These are phyloP conservation scores for Ophioceras dolichostomum DNA, from an alignment of 2,329 filamentous ascomycete genomes.

Conservation along the genomic window DNA sequence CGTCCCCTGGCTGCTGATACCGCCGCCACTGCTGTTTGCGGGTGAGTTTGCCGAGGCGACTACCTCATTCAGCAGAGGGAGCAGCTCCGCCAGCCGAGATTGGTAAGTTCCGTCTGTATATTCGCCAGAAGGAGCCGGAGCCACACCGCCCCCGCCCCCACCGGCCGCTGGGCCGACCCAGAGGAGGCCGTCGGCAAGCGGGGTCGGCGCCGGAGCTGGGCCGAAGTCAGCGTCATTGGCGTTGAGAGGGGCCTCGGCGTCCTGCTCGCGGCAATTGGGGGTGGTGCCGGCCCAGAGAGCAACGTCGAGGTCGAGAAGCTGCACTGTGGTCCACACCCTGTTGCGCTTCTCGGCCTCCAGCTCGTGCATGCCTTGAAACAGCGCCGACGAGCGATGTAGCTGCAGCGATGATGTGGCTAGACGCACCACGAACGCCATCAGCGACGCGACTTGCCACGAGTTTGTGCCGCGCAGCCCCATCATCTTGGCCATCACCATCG, in stretches of 20 bases:
- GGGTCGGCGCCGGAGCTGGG: too few species aligned
- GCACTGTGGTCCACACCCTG: constrained; percentile 12
- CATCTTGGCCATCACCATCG: constrained; percentile 12
- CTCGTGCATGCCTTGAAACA: constrained; percentile 7
- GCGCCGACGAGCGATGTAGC: constrained; percentile 9
- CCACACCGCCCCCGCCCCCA: neutral
- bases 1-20: too few species aligned
- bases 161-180: neutral
- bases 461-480: constrained; percentile 11
- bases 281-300: constrained; percentile 13
- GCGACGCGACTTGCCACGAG: constrained; percentile 8
- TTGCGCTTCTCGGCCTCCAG: constrained; percentile 12
- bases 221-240: constrained; percentile 7
- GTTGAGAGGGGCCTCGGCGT: constrained; percentile 10
- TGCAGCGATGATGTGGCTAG: constrained; percentile 10
- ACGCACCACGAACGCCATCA: constrained; percentile 11
- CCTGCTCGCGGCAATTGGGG: constrained; percentile 7
- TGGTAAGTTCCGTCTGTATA: constrained; percentile 12
- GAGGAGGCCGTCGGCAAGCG: too few species aligned
- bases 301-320: constrained; percentile 14
- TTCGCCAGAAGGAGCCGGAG: neutral
- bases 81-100: constrained; percentile 7
- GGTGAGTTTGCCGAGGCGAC: constrained; percentile 11
- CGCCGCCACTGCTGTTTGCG: too few species aligned
- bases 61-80: constrained; percentile 10